Percentiles rank a stretch among this genome's conserved stretches.
These are phyloP conservation scores for Cenchrus purpureus DNA, from an alignment of 176 grass and related monocot species.

Conservation along the genomic window DNA sequence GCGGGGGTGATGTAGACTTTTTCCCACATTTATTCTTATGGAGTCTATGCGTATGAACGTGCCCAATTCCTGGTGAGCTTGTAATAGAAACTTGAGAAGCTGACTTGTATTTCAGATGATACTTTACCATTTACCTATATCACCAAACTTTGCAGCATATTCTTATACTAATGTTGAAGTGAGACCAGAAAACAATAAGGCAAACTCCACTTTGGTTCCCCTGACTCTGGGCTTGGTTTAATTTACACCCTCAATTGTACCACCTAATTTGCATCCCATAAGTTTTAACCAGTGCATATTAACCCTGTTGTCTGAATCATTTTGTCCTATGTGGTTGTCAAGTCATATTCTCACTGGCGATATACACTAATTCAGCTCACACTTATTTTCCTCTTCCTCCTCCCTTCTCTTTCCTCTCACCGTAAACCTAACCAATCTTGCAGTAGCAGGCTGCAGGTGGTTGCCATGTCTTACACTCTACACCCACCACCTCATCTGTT, in stretches of 20 bases:
- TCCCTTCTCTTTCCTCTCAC: background rate
- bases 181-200: background rate
- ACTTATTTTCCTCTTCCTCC: background rate
- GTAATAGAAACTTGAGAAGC: background rate
- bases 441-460: background rate
- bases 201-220: background rate
- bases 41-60: background rate
- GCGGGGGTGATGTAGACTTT: too few relatives aligned
- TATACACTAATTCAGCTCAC: background rate
- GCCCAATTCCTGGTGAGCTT: background rate
- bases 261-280: slow-evolving; percentile 6
- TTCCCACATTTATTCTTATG: slow-evolving; percentile 18
- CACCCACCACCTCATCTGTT: background rate
- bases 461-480: background rate
- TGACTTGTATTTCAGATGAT: background rate
- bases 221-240: background rate
- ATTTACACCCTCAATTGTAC: background rate
- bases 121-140: slow-evolving; percentile 25
- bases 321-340: background rate
- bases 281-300: background rate
- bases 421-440: background rate
- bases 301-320: background rate
- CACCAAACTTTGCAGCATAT: slow-evolving; percentile 23
- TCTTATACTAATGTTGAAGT: background rate
- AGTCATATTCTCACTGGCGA: background rate